phyloP scores from a whole-genome alignment of 148 eudicot species.

The Dysphania ambrosioides region DNA sequence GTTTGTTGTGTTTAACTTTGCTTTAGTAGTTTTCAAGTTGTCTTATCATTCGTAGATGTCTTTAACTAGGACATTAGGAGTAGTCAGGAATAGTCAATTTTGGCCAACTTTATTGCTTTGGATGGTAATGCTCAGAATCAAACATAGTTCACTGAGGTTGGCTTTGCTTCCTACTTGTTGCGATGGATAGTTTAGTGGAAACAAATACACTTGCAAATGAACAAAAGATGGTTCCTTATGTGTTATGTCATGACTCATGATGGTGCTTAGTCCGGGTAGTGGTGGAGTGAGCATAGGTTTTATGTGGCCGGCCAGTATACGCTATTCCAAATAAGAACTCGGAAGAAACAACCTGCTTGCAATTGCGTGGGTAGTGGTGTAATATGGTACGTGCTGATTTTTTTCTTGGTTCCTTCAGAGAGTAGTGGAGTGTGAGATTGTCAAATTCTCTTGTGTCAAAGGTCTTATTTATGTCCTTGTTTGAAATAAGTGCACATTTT shows the following conservation, averaged over 20 bases:
- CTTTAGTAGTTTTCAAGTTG: neutral
- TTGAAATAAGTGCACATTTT: no score
- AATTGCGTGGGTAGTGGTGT: neutral
- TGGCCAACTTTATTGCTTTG: conserved; percentile 1
- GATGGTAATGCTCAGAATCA: neutral
- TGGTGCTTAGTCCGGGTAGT: neutral
- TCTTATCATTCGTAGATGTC: neutral
- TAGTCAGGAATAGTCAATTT: neutral
- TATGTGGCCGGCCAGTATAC: no score
- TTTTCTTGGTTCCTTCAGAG: neutral
- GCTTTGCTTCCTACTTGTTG: neutral
- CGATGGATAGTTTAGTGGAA: neutral
- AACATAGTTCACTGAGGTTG: neutral
- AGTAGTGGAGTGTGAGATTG: neutral
- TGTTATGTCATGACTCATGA: neutral
- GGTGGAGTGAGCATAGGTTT: neutral
- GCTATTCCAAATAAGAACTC: no score
- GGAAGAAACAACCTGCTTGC: neutral
- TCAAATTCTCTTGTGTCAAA: neutral
- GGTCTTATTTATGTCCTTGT: neutral
- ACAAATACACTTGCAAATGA: neutral
- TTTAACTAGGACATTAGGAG: neutral
- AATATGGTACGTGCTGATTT: neutral
- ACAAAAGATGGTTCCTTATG: neutral
- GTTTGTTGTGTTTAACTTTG: neutral